Base-by-base conservation (phyloP, 495 filamentous ascomycete species). In the Xylaria castorea region DNA sequence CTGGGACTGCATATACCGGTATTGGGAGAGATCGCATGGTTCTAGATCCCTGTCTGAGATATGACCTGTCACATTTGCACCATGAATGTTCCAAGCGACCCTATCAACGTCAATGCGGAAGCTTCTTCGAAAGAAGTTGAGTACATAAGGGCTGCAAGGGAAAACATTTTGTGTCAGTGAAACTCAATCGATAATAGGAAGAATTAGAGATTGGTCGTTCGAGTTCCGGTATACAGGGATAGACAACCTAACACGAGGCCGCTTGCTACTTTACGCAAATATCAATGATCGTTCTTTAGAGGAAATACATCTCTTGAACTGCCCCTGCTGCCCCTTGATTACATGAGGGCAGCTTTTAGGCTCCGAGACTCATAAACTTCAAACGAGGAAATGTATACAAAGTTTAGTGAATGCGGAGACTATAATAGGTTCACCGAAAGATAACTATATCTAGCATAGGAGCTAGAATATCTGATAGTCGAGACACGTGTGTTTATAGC, bases 1-100 rank as follows among this genome's bases (percentile, higher is more conserved):
- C 14, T 57, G 36, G 64, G 30, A 36, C 50, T 57, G 66, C 66
- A 68, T 68, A 42, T 34, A 30, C 25, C 18, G n/a, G n/a, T n/a
- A n/a, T n/a, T n/a, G 6, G 36, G 30, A 30, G 50, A 42, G 66
- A 68, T 68, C 50, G 66, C 25, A 40, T 53, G 64, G 64, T 36
- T 53, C 30, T 22, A 66, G 30, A 51, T 38, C 46, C 53, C 30
- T 3, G 44, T 38, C 5, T 66, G 32, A 46, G 30, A 68, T 57
- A 7, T 68, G 65, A 67, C 48, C 11, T 67, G 36, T 68, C 12
- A 42, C 66, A 25, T 44, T 16, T 34, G 44, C 18, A 38, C 42
- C 44, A 27, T 18, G n/a, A 48, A 32, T 1, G 5, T 25, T 51
- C 66, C 34, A 57, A 68, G 66, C 50, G 50, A 44, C 50, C 66